phyloP scores from a whole-genome alignment of 1,139 yeast species.

The Meyerozyma elateridarum region DNA sequence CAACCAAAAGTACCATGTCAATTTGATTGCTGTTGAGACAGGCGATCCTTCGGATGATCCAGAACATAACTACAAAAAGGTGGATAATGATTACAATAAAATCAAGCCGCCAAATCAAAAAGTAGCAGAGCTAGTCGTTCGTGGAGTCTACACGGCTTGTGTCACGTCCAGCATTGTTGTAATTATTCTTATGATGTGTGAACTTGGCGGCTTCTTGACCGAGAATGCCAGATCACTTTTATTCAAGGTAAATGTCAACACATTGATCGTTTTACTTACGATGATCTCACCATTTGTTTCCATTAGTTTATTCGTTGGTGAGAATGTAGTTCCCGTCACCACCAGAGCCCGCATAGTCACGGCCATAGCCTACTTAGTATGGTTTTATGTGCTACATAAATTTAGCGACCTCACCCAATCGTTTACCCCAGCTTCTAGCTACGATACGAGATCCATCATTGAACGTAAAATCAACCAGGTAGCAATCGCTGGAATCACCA shows the following conservation, averaged over 20 bases:
- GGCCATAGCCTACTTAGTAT: conserved; percentile 14
- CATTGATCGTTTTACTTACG: conserved; percentile 28
- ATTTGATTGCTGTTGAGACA: conserved; percentile 17
- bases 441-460: conserved; percentile 22
- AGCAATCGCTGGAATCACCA: conserved; percentile 66
- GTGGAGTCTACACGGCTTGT: conserved; percentile 26
- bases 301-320: conserved; percentile 26
- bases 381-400: conserved; percentile 33
- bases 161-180: conserved; percentile 30
- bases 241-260: conserved; percentile 30
- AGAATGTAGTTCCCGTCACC: conserved; percentile 21
- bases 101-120: conserved; percentile 6
- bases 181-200: conserved; percentile 35
- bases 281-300: conserved; percentile 32
- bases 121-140: conserved; percentile 14
- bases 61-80: conserved; percentile 9
- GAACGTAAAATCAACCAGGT: conserved; percentile 53
- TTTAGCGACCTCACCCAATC: conserved; percentile 33
- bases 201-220: conserved; percentile 24
- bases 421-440: conserved; percentile 19
- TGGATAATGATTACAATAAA: conserved; percentile 8
- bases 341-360: conserved; percentile 9
- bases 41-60: conserved; percentile 11
- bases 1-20: conserved; percentile 13
- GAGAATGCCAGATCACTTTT: conserved; percentile 20